Conservation (phyloP, 2,329 filamentous ascomycete species). For the Setomelanomma holmii region DNA sequence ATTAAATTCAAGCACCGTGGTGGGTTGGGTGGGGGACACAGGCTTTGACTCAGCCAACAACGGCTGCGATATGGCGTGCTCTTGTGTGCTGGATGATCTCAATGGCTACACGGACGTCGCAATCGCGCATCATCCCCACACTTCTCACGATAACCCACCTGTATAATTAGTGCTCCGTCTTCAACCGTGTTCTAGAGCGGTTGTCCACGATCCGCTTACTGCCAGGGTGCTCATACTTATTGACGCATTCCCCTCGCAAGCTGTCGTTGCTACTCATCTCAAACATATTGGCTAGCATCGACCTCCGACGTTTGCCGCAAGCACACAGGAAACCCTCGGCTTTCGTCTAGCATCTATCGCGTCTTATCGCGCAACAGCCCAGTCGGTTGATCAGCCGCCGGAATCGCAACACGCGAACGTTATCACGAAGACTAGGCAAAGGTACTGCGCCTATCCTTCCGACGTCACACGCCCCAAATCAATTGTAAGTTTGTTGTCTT, state of each 20-base stretch:
- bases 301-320: conserved; percentile 40
- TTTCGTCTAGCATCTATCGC: conserved; percentile 19
- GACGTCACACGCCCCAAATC: conserved; percentile 33
- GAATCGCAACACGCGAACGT: conserved; percentile 13
- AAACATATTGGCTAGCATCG: conserved; percentile 9
- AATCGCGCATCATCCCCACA: conserved; percentile 39
- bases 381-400: conserved; percentile 20
- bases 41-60: conserved; percentile 31
- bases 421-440: conserved; percentile 10
- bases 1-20: conserved; percentile 24
- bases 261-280: background rate
- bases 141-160: conserved; percentile 29
- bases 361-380: conserved; percentile 37
- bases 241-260: conserved; percentile 9
- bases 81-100: conserved; percentile 44
- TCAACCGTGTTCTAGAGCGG: conserved; percentile 38
- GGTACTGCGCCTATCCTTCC: conserved; percentile 21
- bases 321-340: conserved; percentile 42
- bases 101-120: conserved; percentile 36
- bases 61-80: conserved; percentile 44
- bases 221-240: conserved; percentile 31
- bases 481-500: conserved; percentile 32
- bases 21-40: conserved; percentile 25
- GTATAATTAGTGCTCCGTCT: conserved; percentile 30
- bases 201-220: conserved; percentile 16